Conservation (phyloP, 2,329 filamentous ascomycete species). For the Aspergillus thermomutatus region DNA sequence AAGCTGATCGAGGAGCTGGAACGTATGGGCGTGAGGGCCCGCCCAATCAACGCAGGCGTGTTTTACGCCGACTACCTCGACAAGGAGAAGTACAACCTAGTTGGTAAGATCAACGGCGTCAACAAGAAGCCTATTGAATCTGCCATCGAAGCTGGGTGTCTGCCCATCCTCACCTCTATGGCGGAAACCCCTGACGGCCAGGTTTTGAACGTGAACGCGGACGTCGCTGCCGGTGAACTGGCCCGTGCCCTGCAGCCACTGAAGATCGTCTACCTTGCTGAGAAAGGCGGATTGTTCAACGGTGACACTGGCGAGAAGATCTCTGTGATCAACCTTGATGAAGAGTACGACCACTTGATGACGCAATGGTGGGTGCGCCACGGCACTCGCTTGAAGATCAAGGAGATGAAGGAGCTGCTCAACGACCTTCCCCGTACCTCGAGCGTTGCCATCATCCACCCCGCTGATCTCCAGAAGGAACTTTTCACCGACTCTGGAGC, state of each 20-base stretch:
- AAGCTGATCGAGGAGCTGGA: constrained; percentile 88
- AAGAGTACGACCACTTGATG: constrained; percentile 93
- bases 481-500: constrained; percentile 94
- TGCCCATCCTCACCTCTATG: constrained; percentile 94
- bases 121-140: constrained; percentile 88
- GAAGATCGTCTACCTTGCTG: constrained; percentile 97
- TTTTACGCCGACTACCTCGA: constrained; percentile 93
- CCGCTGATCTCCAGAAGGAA: constrained; percentile 92
- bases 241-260: constrained; percentile 84
- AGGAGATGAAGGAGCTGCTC: constrained; percentile 91
- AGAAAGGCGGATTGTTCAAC: constrained; percentile 95
- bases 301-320: constrained; percentile 93
- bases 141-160: constrained; percentile 83
- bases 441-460: constrained; percentile 96
- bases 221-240: constrained; percentile 91
- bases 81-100: constrained; percentile 92
- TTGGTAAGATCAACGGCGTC: constrained; percentile 92
- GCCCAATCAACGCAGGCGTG: constrained; percentile 84
- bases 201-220: constrained; percentile 95
- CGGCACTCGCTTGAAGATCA: constrained; percentile 93
- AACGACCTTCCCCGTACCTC: constrained; percentile 86
- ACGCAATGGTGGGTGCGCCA: constrained; percentile 91
- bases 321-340: constrained; percentile 93
- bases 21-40: constrained; percentile 80
- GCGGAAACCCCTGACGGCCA: constrained; percentile 89